Base-by-base conservation (phyloP, 2,329 filamentous ascomycete genomes). In the Aureobasidium vineae region DNA sequence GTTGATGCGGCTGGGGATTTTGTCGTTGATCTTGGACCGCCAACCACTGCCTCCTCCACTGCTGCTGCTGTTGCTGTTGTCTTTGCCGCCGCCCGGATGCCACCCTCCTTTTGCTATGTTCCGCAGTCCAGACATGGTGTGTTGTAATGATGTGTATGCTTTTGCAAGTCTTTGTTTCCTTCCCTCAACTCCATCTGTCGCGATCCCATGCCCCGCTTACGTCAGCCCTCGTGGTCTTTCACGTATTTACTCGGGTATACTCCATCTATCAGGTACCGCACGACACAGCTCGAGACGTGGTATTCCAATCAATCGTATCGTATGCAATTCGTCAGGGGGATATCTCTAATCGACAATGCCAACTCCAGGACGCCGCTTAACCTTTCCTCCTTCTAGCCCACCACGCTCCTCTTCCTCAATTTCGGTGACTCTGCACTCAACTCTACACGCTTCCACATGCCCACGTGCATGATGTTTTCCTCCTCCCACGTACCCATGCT, bases 381-480 rank as follows among this genome's bases (percentile, higher is more conserved):
- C 26, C 61, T 47, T 47, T 47, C 21, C 19, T 38, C 10, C n/a
- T 57, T 19, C 19, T 41, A 52, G 15, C 21, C 31, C n/a, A 45
- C 61, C 47, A 64, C 38, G 36, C 61, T 64, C 19, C 5, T 43
- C 61, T 54, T 64, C 8, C 61, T 28, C 19, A 38, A 26, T 15
- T 16, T 28, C 23, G 49, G 7, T 10, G 33, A 41, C 41, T 54
- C 36, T 41, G 40, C 36, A 13, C 23, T n/a, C 21, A 83, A 0
- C 87, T 88, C 75, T 21, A 83, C 43, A 67, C 79, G 72, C 75
- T 78, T 84, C 84, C 86, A 96, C 92, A 97, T 96, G 68, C 90
- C 92, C 21, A 96, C 83, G 80, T 97, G 92, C 70, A 85, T 82
- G 65, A 97, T 94, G 4, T 90, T 91, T 73, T 95, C 92, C 76